Evolutionary conservation across 2,329 filamentous ascomycete genomes (phyloP).

Genomic region (Periglandula ipomoeae): DNA sequence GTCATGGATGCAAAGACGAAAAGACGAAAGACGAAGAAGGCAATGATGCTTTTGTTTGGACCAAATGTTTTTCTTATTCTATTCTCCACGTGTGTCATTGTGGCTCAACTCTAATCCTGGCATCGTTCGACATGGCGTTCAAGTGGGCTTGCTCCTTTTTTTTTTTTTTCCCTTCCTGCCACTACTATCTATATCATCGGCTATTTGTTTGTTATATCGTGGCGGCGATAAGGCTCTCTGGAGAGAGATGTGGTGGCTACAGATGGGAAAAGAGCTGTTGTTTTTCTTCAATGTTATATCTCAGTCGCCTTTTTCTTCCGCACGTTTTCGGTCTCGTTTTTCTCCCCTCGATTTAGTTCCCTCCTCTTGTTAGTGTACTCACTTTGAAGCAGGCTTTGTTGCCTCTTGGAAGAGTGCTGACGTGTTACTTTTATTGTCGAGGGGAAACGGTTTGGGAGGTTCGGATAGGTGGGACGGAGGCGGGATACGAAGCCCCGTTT

Average conservation of each 20-base stretch:
- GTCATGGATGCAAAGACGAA: not conserved
- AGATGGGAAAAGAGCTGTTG: conserved; percentile 19
- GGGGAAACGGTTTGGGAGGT: not conserved
- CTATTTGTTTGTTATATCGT: conserved; percentile 13
- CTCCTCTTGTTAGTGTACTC: not conserved
- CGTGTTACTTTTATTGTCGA: not conserved
- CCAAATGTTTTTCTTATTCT: conserved; percentile 14
- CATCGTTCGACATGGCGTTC: conserved; percentile 32
- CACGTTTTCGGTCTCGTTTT: conserved; percentile 6
- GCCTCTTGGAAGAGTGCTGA: not conserved
- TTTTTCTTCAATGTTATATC: conserved; percentile 13
- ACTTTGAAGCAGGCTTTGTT: not conserved
- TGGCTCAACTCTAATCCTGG: conserved; percentile 28
- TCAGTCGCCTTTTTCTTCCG: not conserved
- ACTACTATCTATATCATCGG: conserved; percentile 26
- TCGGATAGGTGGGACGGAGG: not conserved
- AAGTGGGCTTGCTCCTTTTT: conserved; percentile 14
- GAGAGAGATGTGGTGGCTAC: conserved; percentile 18
- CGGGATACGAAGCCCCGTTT: not conserved
- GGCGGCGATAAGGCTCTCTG: conserved; percentile 26
- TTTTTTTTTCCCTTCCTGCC: conserved; percentile 10
- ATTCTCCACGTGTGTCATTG: conserved; percentile 13
- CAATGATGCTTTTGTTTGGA: conserved; percentile 3
- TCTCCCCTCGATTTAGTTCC: conserved; percentile 1
- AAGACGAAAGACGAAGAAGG: conserved; percentile 1